phyloP scores from a whole-genome alignment of 805 yeast genomes.

The Metschnikowia similis region DNA sequence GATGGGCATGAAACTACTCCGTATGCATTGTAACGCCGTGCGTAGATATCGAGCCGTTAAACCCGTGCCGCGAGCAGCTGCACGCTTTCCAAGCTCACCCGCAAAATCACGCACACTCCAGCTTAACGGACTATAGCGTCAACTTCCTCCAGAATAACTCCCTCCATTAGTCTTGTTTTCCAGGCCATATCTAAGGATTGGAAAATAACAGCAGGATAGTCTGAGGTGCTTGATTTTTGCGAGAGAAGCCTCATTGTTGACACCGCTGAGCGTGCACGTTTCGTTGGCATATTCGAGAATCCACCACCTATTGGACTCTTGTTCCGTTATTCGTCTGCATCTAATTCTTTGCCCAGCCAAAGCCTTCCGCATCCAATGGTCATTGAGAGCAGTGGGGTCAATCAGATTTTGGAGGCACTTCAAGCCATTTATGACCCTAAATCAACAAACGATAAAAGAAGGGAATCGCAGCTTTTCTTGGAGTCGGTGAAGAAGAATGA shows the following conservation, averaged over 20 bases:
- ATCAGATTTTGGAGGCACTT: constrained; percentile 73
- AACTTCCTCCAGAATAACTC: not conserved
- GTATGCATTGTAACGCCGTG: not conserved
- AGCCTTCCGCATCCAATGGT: constrained; percentile 13
- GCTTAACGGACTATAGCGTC: not conserved
- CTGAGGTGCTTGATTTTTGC: not conserved
- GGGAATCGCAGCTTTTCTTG: constrained; percentile 57
- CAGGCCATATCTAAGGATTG: not conserved
- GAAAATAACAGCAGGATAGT: not conserved
- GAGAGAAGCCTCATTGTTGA: not conserved
- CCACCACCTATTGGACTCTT: not conserved
- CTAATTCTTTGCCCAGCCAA: not conserved
- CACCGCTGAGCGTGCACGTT: not conserved
- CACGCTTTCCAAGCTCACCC: constrained; percentile 2
- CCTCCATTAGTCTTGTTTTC: not conserved
- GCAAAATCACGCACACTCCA: constrained; percentile 2
- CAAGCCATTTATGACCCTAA: constrained; percentile 67
- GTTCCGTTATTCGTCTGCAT: not conserved
- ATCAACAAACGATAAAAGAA: constrained; percentile 53
- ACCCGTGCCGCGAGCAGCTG: constrained; percentile 5
- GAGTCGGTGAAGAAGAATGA: constrained; percentile 72
- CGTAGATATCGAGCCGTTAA: not conserved
- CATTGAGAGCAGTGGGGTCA: constrained; percentile 66
- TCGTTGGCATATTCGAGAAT: not conserved
- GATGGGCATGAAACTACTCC: too few relatives aligned